Conservation (phyloP, 2,329 filamentous ascomycete species). For the Epicoccum sorghinum region DNA sequence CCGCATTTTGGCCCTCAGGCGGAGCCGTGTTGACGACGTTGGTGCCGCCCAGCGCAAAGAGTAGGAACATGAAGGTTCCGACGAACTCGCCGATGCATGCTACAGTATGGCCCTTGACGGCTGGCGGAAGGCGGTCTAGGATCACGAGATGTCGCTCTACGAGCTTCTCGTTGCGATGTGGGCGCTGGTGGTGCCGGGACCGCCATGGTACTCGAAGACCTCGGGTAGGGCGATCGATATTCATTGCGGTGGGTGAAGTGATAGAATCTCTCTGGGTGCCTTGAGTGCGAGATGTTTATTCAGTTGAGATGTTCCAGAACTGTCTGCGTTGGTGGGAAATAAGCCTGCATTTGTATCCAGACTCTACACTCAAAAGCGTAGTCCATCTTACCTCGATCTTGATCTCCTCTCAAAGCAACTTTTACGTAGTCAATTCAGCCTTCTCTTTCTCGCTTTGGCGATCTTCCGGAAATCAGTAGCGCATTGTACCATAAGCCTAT, state of each 20-base stretch:
- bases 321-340: too few relatives aligned
- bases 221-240: slow-evolving; percentile 18
- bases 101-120: slow-evolving; percentile 13
- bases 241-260: background rate
- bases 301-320: too few relatives aligned
- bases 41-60: slow-evolving; percentile 31
- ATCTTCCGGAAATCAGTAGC: too few relatives aligned
- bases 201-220: slow-evolving; percentile 14
- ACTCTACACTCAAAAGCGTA: too few relatives aligned
- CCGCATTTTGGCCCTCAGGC: slow-evolving; percentile 7
- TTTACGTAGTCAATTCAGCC: too few relatives aligned
- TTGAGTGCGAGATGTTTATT: too few relatives aligned
- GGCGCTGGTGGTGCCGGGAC: slow-evolving; percentile 7
- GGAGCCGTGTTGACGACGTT: slow-evolving; percentile 40
- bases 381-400: too few relatives aligned
- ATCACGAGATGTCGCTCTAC: slow-evolving; percentile 7
- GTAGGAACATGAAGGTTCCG: slow-evolving; percentile 52
- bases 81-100: slow-evolving; percentile 49
- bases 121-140: slow-evolving; percentile 12
- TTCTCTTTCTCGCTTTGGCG: too few relatives aligned
- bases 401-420: too few relatives aligned
- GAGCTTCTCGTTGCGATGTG: slow-evolving; percentile 3
- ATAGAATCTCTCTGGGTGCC: too few relatives aligned
- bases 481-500: too few relatives aligned
- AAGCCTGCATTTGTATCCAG: too few relatives aligned